Conservation (phyloP, 164 flowering plant species). For the Hamamelis virginiana region DNA sequence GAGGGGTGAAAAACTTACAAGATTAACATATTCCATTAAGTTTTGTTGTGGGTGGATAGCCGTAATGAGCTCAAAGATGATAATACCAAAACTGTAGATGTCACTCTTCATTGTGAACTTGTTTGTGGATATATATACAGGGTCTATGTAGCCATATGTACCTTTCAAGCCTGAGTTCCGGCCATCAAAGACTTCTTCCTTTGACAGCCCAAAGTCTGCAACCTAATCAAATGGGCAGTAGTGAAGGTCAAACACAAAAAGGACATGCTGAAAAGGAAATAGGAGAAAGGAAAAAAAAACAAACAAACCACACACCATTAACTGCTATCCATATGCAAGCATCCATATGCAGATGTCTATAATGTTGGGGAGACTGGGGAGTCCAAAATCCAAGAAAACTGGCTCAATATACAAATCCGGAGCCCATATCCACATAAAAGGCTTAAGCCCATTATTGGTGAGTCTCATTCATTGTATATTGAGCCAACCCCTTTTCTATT, state of each 20-base stretch:
- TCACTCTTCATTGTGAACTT: slow-evolving; percentile 91
- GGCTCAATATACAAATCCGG: no score
- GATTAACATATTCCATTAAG: slow-evolving; percentile 83
- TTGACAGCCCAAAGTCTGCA: slow-evolving; percentile 98
- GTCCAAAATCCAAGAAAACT: no score
- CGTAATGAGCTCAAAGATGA: slow-evolving; percentile 88
- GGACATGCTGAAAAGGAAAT: not conserved
- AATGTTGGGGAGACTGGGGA: no score
- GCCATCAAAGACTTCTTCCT: slow-evolving; percentile 79
- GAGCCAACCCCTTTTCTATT: no score
- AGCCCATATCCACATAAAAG: no score
- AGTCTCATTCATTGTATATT: no score
- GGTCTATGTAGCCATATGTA: slow-evolving; percentile 96
- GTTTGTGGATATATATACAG: slow-evolving; percentile 85
- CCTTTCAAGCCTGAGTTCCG: slow-evolving; percentile 88
- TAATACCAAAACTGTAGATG: slow-evolving; percentile 87
- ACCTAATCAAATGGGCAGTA: slow-evolving; percentile 44
- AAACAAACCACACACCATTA: not conserved
- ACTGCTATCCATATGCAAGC: not conserved
- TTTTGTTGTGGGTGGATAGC: slow-evolving; percentile 96
- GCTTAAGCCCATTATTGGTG: no score
- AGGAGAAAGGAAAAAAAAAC: no score
- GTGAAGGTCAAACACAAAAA: not conserved
- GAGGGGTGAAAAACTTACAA: slow-evolving; percentile 49
- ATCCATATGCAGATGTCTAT: not conserved